Percentiles rank a stretch among this genome's conserved stretches.
Conservation (phyloP, 2,329 filamentous ascomycete species). For the Corinectria fuckeliana region DNA sequence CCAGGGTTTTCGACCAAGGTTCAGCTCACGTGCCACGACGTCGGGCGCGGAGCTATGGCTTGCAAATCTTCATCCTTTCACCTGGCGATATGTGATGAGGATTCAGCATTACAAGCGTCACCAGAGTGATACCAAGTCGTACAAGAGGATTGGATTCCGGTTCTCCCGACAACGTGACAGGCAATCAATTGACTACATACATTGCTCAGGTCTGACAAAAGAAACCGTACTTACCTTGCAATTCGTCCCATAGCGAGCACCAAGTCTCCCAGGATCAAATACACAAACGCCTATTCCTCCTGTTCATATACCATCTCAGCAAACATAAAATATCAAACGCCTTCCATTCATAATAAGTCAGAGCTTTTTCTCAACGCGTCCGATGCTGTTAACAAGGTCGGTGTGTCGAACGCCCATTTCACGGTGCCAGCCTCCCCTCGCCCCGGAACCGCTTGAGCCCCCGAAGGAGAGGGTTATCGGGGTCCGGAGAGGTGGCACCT, state of each 20-base stretch:
- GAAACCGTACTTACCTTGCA: background rate
- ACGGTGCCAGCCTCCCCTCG: constrained; percentile 71
- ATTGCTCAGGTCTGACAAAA: constrained; percentile 13
- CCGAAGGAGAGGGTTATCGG: constrained; percentile 82
- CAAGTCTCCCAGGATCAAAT: constrained; percentile 10
- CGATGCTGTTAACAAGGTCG: constrained; percentile 90
- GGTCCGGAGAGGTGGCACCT: constrained; percentile 68
- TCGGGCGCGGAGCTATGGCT: background rate
- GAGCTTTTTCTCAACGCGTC: constrained; percentile 97
- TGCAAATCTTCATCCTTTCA: background rate
- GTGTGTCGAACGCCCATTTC: constrained; percentile 99
- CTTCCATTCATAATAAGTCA: constrained; percentile 67
- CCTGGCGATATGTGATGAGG: background rate
- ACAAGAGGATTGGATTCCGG: background rate
- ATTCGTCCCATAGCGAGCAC: background rate
- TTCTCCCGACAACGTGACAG: background rate
- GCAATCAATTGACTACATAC: background rate
- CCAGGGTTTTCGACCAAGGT: background rate
- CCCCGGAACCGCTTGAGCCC: constrained; percentile 85
- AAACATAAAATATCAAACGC: constrained; percentile 17
- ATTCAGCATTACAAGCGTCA: background rate
- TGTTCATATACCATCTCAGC: background rate
- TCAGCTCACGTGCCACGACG: constrained; percentile 13
- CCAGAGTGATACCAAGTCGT: background rate
- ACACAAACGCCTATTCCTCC: background rate